Conservation (phyloP, 1,139 yeast species). For the Zygosaccharomyces pseudobailii region DNA sequence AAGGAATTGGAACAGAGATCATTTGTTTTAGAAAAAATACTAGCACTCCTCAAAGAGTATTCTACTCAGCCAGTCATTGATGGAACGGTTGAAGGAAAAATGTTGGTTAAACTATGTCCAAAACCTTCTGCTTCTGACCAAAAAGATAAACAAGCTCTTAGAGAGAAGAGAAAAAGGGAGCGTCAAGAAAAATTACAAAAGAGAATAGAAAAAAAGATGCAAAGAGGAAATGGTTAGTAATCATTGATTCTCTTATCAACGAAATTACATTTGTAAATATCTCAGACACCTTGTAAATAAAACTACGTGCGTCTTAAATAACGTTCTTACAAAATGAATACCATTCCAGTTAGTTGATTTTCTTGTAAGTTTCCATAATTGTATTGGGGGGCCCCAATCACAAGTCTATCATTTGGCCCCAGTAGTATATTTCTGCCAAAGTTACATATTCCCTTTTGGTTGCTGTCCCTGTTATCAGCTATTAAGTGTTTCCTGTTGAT, state of each 20-base stretch:
- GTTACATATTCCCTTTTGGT: constrained; percentile 35
- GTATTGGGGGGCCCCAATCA: constrained; percentile 46
- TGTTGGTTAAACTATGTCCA: constrained; percentile 31
- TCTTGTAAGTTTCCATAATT: constrained; percentile 33
- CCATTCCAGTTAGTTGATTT: constrained; percentile 18
- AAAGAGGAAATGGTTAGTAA: constrained; percentile 2
- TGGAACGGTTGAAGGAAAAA: constrained; percentile 31
- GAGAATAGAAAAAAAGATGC: constrained; percentile 23
- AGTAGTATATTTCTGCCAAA: constrained; percentile 39
- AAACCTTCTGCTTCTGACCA: constrained; percentile 21
- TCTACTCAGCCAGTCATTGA: constrained; percentile 30
- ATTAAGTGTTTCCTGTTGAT: constrained; percentile 9
- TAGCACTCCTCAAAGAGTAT: constrained; percentile 32
- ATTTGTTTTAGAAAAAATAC: constrained; percentile 34
- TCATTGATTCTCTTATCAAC: background rate
- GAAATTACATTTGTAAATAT: background rate
- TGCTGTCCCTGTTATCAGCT: constrained; percentile 8
- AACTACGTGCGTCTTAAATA: too few species aligned
- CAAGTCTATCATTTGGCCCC: constrained; percentile 29
- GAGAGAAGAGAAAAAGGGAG: constrained; percentile 28
- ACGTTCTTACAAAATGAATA: constrained; percentile 9
- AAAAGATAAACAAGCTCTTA: constrained; percentile 17
- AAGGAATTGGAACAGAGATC: constrained; percentile 28
- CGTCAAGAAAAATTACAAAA: constrained; percentile 27
- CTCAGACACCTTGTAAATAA: too few species aligned